Evolutionary conservation across 23 red algal genomes (phyloP).

Genomic region (Gracilaria domingensis): DNA sequence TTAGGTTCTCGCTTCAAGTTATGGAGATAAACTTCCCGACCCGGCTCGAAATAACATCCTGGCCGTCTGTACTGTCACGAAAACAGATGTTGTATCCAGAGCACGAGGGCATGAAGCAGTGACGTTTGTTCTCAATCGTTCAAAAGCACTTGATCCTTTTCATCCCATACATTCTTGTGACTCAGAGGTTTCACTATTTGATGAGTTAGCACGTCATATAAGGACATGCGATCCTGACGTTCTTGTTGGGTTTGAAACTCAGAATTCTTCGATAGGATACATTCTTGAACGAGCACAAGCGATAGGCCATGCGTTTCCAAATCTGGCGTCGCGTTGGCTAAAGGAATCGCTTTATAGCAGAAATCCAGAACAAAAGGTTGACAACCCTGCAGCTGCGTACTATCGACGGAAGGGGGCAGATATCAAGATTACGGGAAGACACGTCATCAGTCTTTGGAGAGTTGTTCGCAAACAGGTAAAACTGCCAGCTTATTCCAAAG

Average conservation of each 20-base stretch:
- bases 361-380: slow-evolving; percentile 12
- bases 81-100: slow-evolving; percentile 25
- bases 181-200: slow-evolving; percentile 43
- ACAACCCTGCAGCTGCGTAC: slow-evolving; percentile 60
- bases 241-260: slow-evolving; percentile 84
- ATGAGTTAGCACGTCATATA: slow-evolving; percentile 42
- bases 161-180: slow-evolving; percentile 45
- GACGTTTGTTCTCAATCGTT: slow-evolving; percentile 41
- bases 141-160: neutral
- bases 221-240: slow-evolving; percentile 79
- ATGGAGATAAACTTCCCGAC: slow-evolving; percentile 61
- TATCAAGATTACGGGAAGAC: slow-evolving; percentile 87
- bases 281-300: slow-evolving; percentile 84
- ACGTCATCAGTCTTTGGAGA: slow-evolving; percentile 94
- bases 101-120: neutral
- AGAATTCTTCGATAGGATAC: slow-evolving; percentile 78
- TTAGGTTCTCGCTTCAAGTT: slow-evolving; percentile 68
- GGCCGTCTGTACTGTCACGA: slow-evolving; percentile 33
- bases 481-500: slow-evolving; percentile 79
- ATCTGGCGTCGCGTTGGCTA: slow-evolving; percentile 48
- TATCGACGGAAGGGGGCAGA: slow-evolving; percentile 73
- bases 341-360: slow-evolving; percentile 36
- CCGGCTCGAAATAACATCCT: slow-evolving; percentile 57
- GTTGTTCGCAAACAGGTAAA: slow-evolving; percentile 88
- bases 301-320: slow-evolving; percentile 58